Percentiles rank a stretch among this genome's conserved stretches.
Conservation (phyloP, 805 yeast species). For the Pichia thaimueangensis region DNA sequence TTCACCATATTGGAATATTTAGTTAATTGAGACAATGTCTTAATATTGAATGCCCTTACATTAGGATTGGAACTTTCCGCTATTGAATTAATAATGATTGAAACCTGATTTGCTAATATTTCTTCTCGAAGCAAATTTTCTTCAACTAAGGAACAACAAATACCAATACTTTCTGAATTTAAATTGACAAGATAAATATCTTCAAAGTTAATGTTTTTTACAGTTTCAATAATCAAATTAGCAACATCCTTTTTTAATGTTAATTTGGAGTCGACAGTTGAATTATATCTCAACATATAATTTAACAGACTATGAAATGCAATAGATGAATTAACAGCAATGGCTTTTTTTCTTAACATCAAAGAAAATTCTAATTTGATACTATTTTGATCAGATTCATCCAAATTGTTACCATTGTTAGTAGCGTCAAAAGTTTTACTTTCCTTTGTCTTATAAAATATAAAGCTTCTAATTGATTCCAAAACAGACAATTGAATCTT, state of each 20-base stretch:
- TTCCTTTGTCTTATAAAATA: slow-evolving; percentile 36
- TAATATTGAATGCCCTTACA: slow-evolving; percentile 51
- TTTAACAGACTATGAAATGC: slow-evolving; percentile 52
- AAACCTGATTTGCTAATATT: slow-evolving; percentile 34
- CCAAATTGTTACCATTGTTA: slow-evolving; percentile 1
- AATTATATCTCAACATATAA: slow-evolving; percentile 23
- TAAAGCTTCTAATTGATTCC: slow-evolving; percentile 61
- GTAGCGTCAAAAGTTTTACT: slow-evolving; percentile 10
- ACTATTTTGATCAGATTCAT: slow-evolving; percentile 10
- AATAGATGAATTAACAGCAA: slow-evolving; percentile 54
- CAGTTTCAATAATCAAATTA: slow-evolving; percentile 23
- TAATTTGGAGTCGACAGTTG: slow-evolving; percentile 10
- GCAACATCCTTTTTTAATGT: slow-evolving; percentile 20
- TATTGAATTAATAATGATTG: slow-evolving; percentile 56
- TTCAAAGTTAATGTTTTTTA: slow-evolving; percentile 20
- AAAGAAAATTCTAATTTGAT: slow-evolving; percentile 11
- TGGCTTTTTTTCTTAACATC: slow-evolving; percentile 35
- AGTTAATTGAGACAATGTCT: slow-evolving; percentile 34
- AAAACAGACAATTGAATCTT: slow-evolving; percentile 85
- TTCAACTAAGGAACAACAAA: slow-evolving; percentile 24
- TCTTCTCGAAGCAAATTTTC: slow-evolving; percentile 17
- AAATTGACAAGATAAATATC: slow-evolving; percentile 21
- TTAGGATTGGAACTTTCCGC: slow-evolving; percentile 60
- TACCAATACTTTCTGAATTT: slow-evolving; percentile 30
- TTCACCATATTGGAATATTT: slow-evolving; percentile 26